A percentile compares a stretch with the other conserved stretches of the same genome.
Conservation (phyloP, 306 rosid genomes). For the Gillenia trifoliata region DNA sequence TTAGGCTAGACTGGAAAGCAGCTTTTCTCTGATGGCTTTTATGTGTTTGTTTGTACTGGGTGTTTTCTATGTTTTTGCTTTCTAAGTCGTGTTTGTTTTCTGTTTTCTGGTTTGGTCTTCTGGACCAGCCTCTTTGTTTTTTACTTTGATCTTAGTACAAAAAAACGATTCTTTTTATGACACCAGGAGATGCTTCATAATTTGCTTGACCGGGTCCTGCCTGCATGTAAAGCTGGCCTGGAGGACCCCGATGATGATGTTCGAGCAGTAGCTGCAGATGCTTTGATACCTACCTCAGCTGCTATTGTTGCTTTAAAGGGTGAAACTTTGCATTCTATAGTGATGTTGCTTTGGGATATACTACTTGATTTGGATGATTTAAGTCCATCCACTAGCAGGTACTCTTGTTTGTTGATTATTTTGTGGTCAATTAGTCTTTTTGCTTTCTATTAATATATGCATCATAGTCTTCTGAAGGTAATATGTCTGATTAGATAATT, state of each 20-base stretch:
- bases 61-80: background rate
- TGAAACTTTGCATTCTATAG: constrained; percentile 71
- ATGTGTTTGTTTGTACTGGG: background rate
- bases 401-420: background rate
- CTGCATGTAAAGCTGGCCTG: constrained; percentile 91
- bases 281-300: constrained; percentile 83
- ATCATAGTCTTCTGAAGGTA: background rate
- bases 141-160: background rate
- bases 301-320: constrained; percentile 76
- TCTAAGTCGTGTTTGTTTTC: background rate
- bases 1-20: background rate
- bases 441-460: background rate
- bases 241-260: constrained; percentile 99
- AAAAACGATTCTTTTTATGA: constrained; percentile 24
- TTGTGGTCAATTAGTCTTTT: background rate
- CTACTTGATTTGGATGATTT: constrained; percentile 96
- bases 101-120: background rate
- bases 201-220: constrained; percentile 83
- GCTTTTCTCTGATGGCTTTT: background rate
- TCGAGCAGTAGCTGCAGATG: constrained; percentile 99
- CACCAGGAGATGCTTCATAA: constrained; percentile 77
- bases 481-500: background rate
- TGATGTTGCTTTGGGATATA: constrained; percentile 95
- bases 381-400: constrained; percentile 99
- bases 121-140: background rate